Evolutionary conservation across 352 stramenopile species (phyloP), one percentile per base, ranked within the genome.

Genomic region (Thalassiosira sp.): DNA sequence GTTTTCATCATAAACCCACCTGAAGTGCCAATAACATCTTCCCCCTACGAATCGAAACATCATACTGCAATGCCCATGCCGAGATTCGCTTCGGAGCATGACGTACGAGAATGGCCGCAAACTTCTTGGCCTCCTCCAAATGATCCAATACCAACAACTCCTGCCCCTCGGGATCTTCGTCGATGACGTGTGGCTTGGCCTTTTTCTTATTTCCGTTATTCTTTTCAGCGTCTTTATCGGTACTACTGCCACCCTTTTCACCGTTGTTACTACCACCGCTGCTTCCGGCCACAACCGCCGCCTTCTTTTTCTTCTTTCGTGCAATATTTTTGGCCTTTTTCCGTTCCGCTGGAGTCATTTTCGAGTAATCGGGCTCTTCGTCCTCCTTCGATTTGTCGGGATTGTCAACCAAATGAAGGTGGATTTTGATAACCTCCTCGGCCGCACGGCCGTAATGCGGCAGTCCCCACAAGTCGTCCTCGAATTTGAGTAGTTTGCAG

Each of bases 401-500:
- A 31, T 90, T 90, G 58, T 96, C 94, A 5, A 91, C 72, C 28
- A 98, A 82, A 59, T 87, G 80, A 40, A 98, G 56, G 84, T 98
- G 98, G 68, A 94, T 91, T 51, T 85, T 70, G 64, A 98, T 95
- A 11, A 95, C 94, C 42, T 94, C 94, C 64, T 95, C 82, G 1
- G 95, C 94, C 22, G 96, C 95, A 45, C 89, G 62, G 24, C 93
- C 87, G 59, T 97, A 98, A 75, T 96, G 94, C 31, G 89, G 77
- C 75, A 97, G 90, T 60, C 90, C 87, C 84, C 95, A 97, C 31
- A 98, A 88, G 58, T 88, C 79, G 78, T 98, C 95, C 79, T 97
- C 97, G 70, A 98, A 94, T 70, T 94, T 90, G 48, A 99, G 86
- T 74, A 98, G 91, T 67, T 96, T 92, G 22, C 98, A 87, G 80